Conservation (phyloP, 768 basidiomycete species). For the Serpula lacrymans region DNA sequence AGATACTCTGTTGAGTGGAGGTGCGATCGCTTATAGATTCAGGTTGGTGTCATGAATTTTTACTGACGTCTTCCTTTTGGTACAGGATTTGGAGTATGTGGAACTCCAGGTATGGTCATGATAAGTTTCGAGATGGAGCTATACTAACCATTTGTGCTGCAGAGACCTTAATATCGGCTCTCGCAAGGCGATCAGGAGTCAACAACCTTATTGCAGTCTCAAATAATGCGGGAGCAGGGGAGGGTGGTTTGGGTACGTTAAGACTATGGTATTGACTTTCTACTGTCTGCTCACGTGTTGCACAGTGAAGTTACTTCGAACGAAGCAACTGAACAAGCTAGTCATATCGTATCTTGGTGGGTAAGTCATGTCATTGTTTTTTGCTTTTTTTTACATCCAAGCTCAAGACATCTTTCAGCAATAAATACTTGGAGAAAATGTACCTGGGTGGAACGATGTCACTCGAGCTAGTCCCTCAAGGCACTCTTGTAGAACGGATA, state of each 20-base stretch:
- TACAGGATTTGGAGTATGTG: constrained; percentile 78
- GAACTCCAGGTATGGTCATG: constrained; percentile 62
- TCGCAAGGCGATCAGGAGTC: constrained; percentile 66
- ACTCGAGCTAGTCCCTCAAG: constrained; percentile 83
- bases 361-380: constrained; percentile 30
- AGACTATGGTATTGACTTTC: constrained; percentile 4
- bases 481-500: constrained; percentile 79
- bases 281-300: background rate
- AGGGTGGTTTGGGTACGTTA: constrained; percentile 59
- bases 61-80: background rate
- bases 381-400: background rate
- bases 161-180: constrained; percentile 77
- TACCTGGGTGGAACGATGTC: constrained; percentile 76
- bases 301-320: constrained; percentile 64
- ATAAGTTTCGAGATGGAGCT: background rate
- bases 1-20: constrained; percentile 69
- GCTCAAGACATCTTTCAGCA: constrained; percentile 37
- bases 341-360: constrained; percentile 84
- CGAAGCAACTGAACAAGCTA: constrained; percentile 71
- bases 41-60: background rate
- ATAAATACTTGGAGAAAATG: constrained; percentile 73
- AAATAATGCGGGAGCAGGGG: constrained; percentile 72
- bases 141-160: background rate
- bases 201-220: constrained; percentile 73
- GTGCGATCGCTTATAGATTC: constrained; percentile 35